phyloP scores from a whole-genome alignment of 192 early-diverging fungal species.

The Backusella circina region DNA sequence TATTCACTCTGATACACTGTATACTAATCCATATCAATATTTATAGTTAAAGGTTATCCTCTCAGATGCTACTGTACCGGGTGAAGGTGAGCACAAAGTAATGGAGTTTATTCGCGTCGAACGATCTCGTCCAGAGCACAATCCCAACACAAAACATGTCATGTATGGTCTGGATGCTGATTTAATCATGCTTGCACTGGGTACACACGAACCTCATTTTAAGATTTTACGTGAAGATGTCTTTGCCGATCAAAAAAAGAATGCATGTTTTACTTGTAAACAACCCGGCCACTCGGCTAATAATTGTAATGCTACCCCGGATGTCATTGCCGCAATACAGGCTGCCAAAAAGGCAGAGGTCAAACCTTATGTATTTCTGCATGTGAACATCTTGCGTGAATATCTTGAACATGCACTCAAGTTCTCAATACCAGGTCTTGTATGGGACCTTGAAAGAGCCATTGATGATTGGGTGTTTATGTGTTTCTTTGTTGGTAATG shows the following conservation, averaged over 20 bases:
- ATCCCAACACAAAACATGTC: conserved; percentile 93
- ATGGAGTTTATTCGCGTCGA: conserved; percentile 94
- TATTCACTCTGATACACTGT: background rate
- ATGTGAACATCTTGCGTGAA: conserved; percentile 83
- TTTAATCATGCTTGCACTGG: conserved; percentile 95
- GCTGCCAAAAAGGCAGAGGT: conserved; percentile 45
- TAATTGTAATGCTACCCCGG: conserved; percentile 49
- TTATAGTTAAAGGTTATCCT: conserved; percentile 77
- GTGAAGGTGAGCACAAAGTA: conserved; percentile 99
- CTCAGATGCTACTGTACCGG: conserved; percentile 93
- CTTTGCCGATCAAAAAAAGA: conserved; percentile 71
- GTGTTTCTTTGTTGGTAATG: conserved; percentile 98
- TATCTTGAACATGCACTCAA: conserved; percentile 86
- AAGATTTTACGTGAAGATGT: conserved; percentile 95
- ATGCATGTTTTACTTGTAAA: conserved; percentile 62
- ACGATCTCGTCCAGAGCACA: conserved; percentile 72
- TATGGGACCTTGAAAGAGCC: conserved; percentile 85
- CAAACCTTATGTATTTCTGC: conserved; percentile 81
- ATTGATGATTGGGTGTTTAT: conserved; percentile 98
- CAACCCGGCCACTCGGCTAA: conserved; percentile 62
- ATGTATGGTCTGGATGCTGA: conserved; percentile 95
- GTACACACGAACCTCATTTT: conserved; percentile 97
- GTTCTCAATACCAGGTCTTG: conserved; percentile 61
- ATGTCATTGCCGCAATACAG: conserved; percentile 4
- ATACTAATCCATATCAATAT: background rate